Base-by-base conservation (phyloP, 768 basidiomycete species). In the Suillus subluteus region DNA sequence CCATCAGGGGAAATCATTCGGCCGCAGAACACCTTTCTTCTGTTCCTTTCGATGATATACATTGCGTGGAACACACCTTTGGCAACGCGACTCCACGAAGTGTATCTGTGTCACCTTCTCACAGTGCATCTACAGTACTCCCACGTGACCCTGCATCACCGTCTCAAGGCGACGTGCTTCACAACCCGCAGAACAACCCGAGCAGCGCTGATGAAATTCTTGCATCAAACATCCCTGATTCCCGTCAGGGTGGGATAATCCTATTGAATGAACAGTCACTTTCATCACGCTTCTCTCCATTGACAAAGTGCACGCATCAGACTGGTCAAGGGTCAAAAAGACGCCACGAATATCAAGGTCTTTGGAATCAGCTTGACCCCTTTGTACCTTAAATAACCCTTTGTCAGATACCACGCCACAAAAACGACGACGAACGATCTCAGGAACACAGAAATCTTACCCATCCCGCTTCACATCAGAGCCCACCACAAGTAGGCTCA, bases 381-480 rank as follows among this genome's bases (percentile, higher is more conserved):
- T 65, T 15, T 50, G 5, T 38, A 43, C 58, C 8, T 59, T 59
- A 18, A 59, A 59, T 8, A 59, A 26, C 8, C 26, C 23, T 58
- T 58, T 30, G 38, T 23, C 15, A 78, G 73, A 67, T 37, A 43
- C 66, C 65, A 44, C 62, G 54, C 63, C 70, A 66, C 65, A 65
- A 65, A 72, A 79, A 69, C 71, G 74, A 69, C 64, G 65, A 65
- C 58, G 73, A 65, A 67, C 65, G 35, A 41, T 59, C 9, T 63
- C 70, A 21, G 62, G 69, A 38, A 46, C 26, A 38, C 32, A 62
- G 30, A 16, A 69, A 74, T 62, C 65, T 58, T 30, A 62, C 48
- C 41, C 26, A 64, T 40, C 74, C 66, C 62, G 69, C n/a, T 62
- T 71, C 4, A 72, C 66, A 48, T 80, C 79, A 4, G 79, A 79